These are phyloP conservation scores for Calonectria ilicicola DNA, from an alignment of 2,329 filamentous ascomycete species.

Conservation along the genomic window DNA sequence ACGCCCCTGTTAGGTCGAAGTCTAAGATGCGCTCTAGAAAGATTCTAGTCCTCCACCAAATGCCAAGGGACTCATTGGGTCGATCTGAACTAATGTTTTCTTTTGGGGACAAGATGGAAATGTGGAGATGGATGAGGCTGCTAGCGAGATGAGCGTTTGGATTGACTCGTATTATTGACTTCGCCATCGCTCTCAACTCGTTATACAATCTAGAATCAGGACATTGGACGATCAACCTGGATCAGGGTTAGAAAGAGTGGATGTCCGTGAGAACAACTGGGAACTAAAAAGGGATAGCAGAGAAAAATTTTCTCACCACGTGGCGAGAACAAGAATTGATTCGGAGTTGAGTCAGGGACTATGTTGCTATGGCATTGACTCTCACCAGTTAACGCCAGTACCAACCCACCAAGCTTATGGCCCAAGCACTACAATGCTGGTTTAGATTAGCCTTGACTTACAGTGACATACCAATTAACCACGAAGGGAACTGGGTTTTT, in stretches of 20 bases:
- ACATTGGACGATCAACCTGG: neutral
- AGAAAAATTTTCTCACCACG: neutral
- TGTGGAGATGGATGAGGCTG: neutral
- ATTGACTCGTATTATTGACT: neutral
- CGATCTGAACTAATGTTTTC: constrained; percentile 1
- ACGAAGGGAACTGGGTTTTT: neutral
- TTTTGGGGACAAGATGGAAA: neutral
- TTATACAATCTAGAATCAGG: neutral
- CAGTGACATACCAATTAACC: neutral
- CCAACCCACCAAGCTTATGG: neutral
- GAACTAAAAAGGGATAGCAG: neutral
- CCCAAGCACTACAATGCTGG: neutral
- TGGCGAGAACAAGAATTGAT: neutral
- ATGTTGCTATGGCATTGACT: neutral
- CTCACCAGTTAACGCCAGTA: neutral
- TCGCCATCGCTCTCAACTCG: neutral
- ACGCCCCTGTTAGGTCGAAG: neutral
- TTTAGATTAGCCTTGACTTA: neutral
- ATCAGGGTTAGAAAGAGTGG: neutral
- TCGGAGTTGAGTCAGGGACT: constrained; percentile 8
- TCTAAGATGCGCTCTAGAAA: neutral
- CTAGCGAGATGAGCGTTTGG: neutral
- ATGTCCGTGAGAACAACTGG: neutral
- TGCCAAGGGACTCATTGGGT: neutral
- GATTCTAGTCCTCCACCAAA: neutral